phyloP scores from a whole-genome alignment of 495 filamentous ascomycete genomes.

The Extremus antarcticus region DNA sequence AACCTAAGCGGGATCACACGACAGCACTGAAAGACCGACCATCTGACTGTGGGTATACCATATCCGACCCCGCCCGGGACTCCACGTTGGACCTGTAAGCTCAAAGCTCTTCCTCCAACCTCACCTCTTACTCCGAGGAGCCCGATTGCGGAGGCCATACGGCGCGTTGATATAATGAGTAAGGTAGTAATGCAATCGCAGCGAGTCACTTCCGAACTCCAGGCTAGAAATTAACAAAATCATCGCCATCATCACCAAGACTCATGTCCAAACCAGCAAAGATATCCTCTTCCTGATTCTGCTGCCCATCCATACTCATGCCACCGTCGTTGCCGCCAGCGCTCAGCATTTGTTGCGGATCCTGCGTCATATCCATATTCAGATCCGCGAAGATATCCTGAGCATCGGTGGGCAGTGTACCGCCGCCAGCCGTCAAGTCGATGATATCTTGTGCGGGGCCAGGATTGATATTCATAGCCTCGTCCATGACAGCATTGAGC shows the following conservation, averaged over 20 bases:
- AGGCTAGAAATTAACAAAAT: too few species aligned
- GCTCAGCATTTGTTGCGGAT: background rate
- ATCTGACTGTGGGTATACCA: background rate
- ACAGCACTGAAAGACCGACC: too few species aligned
- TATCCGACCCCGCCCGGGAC: background rate
- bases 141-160: background rate
- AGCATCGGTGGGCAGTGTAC: background rate
- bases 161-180: too few species aligned
- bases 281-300: constrained; percentile 22
- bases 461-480: constrained; percentile 1
- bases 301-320: constrained; percentile 4
- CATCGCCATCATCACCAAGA: constrained; percentile 18
- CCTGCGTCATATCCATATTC: constrained; percentile 4
- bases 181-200: too few species aligned
- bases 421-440: constrained; percentile 7
- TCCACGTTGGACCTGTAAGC: background rate
- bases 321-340: background rate
- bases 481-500: constrained; percentile 2
- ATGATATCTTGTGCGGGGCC: background rate
- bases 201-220: too few species aligned
- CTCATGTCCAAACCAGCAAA: constrained; percentile 23
- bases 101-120: background rate
- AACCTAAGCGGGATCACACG: too few species aligned
- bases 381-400: constrained; percentile 14
- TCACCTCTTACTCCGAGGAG: background rate